Conservation (phyloP, 495 filamentous ascomycete genomes). For the Parmelia sp. region DNA sequence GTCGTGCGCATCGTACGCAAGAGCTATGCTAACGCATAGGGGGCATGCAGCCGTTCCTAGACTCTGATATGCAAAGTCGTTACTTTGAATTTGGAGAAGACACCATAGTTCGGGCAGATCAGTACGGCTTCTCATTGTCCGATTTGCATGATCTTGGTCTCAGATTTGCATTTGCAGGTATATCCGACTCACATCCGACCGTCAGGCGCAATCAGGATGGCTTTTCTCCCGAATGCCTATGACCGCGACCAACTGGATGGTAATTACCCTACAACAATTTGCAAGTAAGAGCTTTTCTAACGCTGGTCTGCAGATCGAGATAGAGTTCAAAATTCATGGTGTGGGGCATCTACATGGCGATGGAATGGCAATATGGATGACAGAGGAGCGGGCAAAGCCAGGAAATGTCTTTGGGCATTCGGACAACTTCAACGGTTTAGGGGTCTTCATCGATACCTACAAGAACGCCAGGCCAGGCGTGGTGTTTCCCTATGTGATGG, state of each 20-base stretch:
- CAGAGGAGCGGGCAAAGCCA: conserved; percentile 73
- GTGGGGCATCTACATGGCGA: conserved; percentile 86
- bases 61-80: conserved; percentile 96
- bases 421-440: conserved; percentile 90
- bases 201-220: conserved; percentile 84
- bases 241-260: conserved; percentile 98
- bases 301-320: conserved; percentile 59
- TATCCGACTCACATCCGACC: conserved; percentile 85
- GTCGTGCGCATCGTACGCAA: background rate
- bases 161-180: conserved; percentile 50
- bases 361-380: conserved; percentile 98
- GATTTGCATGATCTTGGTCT: background rate
- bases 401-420: conserved; percentile 84
- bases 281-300: conserved; percentile 14
- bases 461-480: conserved; percentile 97
- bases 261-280: conserved; percentile 33
- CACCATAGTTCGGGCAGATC: conserved; percentile 86
- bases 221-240: conserved; percentile 88
- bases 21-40: background rate
- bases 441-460: conserved; percentile 98
- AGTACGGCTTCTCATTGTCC: conserved; percentile 46
- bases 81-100: conserved; percentile 99
- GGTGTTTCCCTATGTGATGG: conserved; percentile 97
- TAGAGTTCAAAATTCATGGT: conserved; percentile 89
- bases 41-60: conserved; percentile 74